Evolutionary conservation across 2,329 filamentous ascomycete genomes (phyloP).

Genomic region (Cytospora chrysosperma): DNA sequence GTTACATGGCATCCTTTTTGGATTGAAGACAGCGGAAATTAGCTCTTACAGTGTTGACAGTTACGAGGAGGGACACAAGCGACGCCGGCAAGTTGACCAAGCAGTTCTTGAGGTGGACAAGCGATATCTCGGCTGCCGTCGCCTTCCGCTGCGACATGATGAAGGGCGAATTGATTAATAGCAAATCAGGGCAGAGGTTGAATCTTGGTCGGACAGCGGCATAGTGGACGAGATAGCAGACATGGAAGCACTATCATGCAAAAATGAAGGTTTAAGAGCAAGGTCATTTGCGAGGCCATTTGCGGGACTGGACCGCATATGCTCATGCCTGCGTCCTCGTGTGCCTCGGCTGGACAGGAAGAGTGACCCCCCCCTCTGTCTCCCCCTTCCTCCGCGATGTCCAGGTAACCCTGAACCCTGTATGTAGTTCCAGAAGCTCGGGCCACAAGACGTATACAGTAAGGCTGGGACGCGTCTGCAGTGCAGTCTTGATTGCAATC

Average conservation of each 20-base stretch:
- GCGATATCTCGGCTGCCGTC: conserved; percentile 76
- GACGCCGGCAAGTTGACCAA: conserved; percentile 87
- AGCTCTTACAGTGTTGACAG: conserved; percentile 77
- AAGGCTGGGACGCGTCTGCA: background rate
- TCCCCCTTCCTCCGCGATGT: background rate
- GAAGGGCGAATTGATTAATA: background rate
- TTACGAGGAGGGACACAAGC: conserved; percentile 80
- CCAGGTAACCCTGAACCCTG: background rate
- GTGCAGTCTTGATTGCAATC: background rate
- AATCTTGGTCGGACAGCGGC: background rate
- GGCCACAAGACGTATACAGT: background rate
- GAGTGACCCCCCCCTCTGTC: background rate
- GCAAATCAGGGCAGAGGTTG: background rate
- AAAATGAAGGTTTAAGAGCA: background rate
- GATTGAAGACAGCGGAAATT: conserved; percentile 1
- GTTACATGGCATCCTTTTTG: conserved; percentile 3
- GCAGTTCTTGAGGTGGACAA: conserved; percentile 89
- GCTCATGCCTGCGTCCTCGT: background rate
- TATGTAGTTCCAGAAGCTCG: background rate
- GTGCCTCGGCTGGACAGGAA: background rate
- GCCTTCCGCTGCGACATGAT: conserved; percentile 42
- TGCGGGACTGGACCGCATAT: background rate
- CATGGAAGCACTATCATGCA: background rate
- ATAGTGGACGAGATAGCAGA: background rate
- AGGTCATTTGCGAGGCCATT: background rate